A percentile compares a stretch with the other conserved stretches of the same genome.
Evolutionary conservation across 495 filamentous ascomycete species (phyloP).

Genomic region (Penicillium nucicola): DNA sequence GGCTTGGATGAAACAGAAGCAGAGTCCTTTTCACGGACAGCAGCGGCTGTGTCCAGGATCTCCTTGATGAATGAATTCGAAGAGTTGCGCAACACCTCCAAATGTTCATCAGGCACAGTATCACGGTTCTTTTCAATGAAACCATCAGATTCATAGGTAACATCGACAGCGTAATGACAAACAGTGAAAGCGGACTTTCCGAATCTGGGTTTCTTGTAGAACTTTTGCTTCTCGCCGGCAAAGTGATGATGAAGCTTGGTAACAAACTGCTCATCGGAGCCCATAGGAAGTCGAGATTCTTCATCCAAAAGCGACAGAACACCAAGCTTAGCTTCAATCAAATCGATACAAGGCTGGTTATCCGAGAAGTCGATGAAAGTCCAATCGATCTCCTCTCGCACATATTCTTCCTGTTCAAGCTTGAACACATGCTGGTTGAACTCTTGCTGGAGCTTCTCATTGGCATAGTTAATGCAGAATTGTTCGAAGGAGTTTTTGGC

Average conservation of each 20-base stretch:
- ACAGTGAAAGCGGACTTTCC: slow-evolving; percentile 98
- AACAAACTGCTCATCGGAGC: slow-evolving; percentile 95
- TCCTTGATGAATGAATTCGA: slow-evolving; percentile 82
- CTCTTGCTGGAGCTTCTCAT: slow-evolving; percentile 98
- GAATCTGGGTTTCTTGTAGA: slow-evolving; percentile 97
- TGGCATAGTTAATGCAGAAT: slow-evolving; percentile 99
- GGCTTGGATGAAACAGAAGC: slow-evolving; percentile 69
- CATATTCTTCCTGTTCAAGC: slow-evolving; percentile 97
- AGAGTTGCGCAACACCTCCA: slow-evolving; percentile 83
- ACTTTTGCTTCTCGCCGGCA: slow-evolving; percentile 85
- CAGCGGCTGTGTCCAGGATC: slow-evolving; percentile 80
- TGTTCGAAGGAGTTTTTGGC: slow-evolving; percentile 99
- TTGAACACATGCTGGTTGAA: slow-evolving; percentile 99
- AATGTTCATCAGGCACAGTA: slow-evolving; percentile 96
- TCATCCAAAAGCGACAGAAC: slow-evolving; percentile 92
- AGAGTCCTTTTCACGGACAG: slow-evolving; percentile 86
- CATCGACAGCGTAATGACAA: slow-evolving; percentile 97
- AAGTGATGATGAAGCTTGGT: slow-evolving; percentile 97
- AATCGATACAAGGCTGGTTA: slow-evolving; percentile 98
- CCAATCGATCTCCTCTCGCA: slow-evolving; percentile 97
- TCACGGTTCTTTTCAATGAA: slow-evolving; percentile 99
- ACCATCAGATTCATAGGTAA: slow-evolving; percentile 99
- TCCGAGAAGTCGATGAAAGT: slow-evolving; percentile 99
- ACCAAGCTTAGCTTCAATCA: slow-evolving; percentile 96
- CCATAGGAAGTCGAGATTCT: slow-evolving; percentile 94